A percentile compares a stretch with the other conserved stretches of the same genome.
phyloP scores from a whole-genome alignment of 352 stramenopile species.

The Phytophthora agathidicida region DNA sequence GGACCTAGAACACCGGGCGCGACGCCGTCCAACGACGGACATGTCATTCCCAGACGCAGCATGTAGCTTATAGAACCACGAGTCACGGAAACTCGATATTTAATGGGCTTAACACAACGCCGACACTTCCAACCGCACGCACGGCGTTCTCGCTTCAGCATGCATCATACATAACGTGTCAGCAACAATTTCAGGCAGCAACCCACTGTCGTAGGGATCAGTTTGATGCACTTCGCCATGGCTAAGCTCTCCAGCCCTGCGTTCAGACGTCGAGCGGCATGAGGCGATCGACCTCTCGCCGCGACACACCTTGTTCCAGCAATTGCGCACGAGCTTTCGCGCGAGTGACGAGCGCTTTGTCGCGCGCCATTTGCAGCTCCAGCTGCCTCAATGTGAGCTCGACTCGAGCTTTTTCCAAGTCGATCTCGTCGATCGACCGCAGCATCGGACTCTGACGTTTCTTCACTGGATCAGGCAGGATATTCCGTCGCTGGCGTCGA shows the following conservation, averaged over 20 bases:
- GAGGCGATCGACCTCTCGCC: slow-evolving; percentile 34
- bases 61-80: slow-evolving; percentile 37
- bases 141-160: slow-evolving; percentile 11
- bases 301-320: slow-evolving; percentile 30
- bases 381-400: slow-evolving; percentile 37
- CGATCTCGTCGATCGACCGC: slow-evolving; percentile 29
- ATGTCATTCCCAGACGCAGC: slow-evolving; percentile 11
- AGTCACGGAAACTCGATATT: slow-evolving; percentile 30
- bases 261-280: slow-evolving; percentile 39
- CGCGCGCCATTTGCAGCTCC: slow-evolving; percentile 38
- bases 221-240: slow-evolving; percentile 3
- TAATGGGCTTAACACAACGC: slow-evolving; percentile 32
- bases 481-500: not conserved
- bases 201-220: slow-evolving; percentile 13
- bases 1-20: slow-evolving; percentile 19
- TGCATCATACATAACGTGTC: slow-evolving; percentile 11
- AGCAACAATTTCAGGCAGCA: slow-evolving; percentile 15
- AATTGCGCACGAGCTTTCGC: slow-evolving; percentile 35
- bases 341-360: slow-evolving; percentile 35
- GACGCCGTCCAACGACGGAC: slow-evolving; percentile 2
- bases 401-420: slow-evolving; percentile 37
- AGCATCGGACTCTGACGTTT: slow-evolving; percentile 16
- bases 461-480: slow-evolving; percentile 5
- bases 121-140: slow-evolving; percentile 28
- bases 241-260: not conserved